Base-by-base conservation (phyloP, 2,329 filamentous ascomycete genomes). In the Apiospora malaysiana region DNA sequence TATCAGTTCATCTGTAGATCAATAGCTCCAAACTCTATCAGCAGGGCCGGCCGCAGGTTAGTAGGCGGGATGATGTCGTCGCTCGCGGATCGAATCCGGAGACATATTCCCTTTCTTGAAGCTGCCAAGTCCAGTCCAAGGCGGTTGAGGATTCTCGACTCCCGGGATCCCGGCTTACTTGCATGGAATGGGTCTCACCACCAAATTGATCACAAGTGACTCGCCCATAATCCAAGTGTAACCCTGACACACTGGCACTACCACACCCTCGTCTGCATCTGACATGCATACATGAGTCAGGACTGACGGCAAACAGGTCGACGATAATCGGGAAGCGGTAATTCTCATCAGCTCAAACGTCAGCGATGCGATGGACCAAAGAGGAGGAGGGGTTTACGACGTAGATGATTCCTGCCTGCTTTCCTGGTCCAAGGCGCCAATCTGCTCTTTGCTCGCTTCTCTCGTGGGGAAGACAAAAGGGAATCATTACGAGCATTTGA, bases 221-320 rank as follows among this genome's bases (percentile, higher is more conserved):
- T 63, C 56, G 56, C 56, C 32, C 56, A 63, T 37, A 40, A 63
- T 63, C 56, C 18, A 63, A 40, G 56, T 63, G 56, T 63, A 63
- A 63, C 56, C 56, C 56, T 63, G 56, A 40, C 56, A 63, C 32
- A 63, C 56, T 63, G 56, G 21, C 56, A 63, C 56, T 63, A 40
- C 56, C 32, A 63, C 56, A 63, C 56, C 56, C 56, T 63, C 56
- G 40, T 63, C 32, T n/a, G 56, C 56, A 40, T 63, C 56, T 63
- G 56, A 63, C 56, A 63, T 63, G 56, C 56, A 63, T 40, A 40
- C 56, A 63, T 63, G 56, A 63, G 56, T 63, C 56, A 63, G 32
- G 32, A 63, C 21, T 37, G 32, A 63, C 40, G 56, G 32, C 32
- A 63, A 63, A 40, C 56, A 63, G 40, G 56, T 40, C n/a, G 56